Base-by-base conservation (phyloP, 331 rosid species). In the Malus hybrid region DNA sequence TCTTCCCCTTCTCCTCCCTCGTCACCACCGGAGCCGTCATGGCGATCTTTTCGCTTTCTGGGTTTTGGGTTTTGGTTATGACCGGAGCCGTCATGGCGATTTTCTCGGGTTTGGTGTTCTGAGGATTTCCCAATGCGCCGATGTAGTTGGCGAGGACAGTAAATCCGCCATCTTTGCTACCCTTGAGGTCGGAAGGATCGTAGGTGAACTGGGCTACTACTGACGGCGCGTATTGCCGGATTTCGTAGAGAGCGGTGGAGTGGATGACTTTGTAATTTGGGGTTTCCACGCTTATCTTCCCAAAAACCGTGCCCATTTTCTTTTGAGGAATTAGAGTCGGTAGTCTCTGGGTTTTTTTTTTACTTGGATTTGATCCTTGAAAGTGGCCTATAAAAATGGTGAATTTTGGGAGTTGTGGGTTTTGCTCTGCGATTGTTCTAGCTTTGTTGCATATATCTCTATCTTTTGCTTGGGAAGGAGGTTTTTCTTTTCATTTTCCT, bases 81-180 rank as follows among this genome's bases (percentile, higher is more conserved):
- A 93, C 97, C 1, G 98, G 97, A 3, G 89, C 88, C 4, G 97
- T 89, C 98, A 93, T 92, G 5, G 92, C 94, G 11, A 94, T 90
- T 75, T 87, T 88, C 65, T 94, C 97, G 1, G 97, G 96, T 72
- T 74, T 88, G 0, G 82, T 50, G 76, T 94, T 92, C 80, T 91
- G 90, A 1, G 99, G 93, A 1, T 82, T 80, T 42, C 99, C 95
- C 0, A 94, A 68, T n/a, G 87, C 96, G 4, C 99, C 99, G 7
- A 94, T 94, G 84, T 94, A 94, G 24, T 92, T 88, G 7, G 90
- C 96, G 53, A 94, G 68, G 16, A 94, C 48, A 1, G 74, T 75
- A 50, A 94, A 94, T 19, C 97, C 97, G 7, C 97, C 97, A 36
- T 94, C 99, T 86, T 77, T 90, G 81, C 87, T 3, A 10, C 97